A percentile compares a stretch with the other conserved stretches of the same genome.
Evolutionary conservation across 768 basidiomycete species (phyloP).

Genomic region (Terana coerulea): DNA sequence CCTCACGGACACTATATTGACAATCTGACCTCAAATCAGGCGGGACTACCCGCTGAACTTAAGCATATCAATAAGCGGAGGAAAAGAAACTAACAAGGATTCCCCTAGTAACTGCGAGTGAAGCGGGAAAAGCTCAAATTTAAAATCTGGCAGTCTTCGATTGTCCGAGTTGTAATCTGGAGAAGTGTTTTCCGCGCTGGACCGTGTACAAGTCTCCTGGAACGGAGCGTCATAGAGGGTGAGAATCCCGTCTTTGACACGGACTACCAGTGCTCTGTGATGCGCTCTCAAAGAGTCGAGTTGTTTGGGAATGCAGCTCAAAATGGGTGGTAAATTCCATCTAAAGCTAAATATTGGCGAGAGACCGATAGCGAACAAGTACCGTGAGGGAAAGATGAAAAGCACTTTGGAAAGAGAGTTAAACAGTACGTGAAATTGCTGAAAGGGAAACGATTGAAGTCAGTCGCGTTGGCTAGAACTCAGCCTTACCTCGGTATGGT

Average conservation of each 20-base stretch:
- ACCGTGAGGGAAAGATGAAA: slow-evolving; percentile 82
- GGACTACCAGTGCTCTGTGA: slow-evolving; percentile 62
- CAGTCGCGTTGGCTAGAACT: slow-evolving; percentile 16
- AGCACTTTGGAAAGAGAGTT: slow-evolving; percentile 79
- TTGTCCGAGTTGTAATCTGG: slow-evolving; percentile 74
- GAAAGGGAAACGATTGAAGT: slow-evolving; percentile 39
- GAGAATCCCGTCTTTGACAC: slow-evolving; percentile 64
- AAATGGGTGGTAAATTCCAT: slow-evolving; percentile 82
- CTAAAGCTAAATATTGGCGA: slow-evolving; percentile 82
- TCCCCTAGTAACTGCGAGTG: slow-evolving; percentile 87
- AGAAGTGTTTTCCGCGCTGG: slow-evolving; percentile 70
- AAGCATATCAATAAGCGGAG: slow-evolving; percentile 89
- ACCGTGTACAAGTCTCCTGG: slow-evolving; percentile 77
- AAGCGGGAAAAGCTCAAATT: slow-evolving; percentile 84
- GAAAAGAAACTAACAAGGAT: slow-evolving; percentile 91
- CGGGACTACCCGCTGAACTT: slow-evolving; percentile 84
- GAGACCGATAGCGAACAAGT: slow-evolving; percentile 84
- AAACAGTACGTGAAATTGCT: slow-evolving; percentile 81
- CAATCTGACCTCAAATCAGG: slow-evolving; percentile 73
- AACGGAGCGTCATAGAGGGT: slow-evolving; percentile 79
- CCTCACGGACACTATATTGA: slow-evolving; percentile 22
- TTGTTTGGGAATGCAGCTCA: slow-evolving; percentile 85
- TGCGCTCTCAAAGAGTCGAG: slow-evolving; percentile 76
- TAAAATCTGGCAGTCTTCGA: slow-evolving; percentile 65
- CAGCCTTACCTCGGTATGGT: slow-evolving; percentile 24